Percentiles rank a stretch among this genome's conserved stretches.
Evolutionary conservation across 2,329 filamentous ascomycete species (phyloP).

Genomic region (Cladophialophora chaetospira): DNA sequence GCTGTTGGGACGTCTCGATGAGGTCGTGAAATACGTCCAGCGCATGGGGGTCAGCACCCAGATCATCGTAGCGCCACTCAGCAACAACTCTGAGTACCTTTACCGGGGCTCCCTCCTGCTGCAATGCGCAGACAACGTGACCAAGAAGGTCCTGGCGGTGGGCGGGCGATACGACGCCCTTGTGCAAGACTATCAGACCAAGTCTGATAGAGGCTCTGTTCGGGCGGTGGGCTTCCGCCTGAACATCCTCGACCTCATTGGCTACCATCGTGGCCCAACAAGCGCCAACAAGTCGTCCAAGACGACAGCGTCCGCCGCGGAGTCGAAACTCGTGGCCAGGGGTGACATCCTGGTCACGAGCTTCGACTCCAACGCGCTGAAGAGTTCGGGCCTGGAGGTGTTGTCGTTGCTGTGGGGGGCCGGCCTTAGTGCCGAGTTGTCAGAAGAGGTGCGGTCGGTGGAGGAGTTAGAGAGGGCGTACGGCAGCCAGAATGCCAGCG

Average conservation of each 20-base stretch:
- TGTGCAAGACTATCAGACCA: constrained; percentile 79
- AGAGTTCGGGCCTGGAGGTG: constrained; percentile 74
- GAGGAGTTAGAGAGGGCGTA: constrained; percentile 70
- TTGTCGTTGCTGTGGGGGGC: constrained; percentile 78
- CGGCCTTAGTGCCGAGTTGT: constrained; percentile 85
- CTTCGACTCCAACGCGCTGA: constrained; percentile 75
- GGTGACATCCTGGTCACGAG: constrained; percentile 90
- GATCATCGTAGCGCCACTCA: constrained; percentile 80
- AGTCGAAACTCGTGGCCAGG: constrained; percentile 32
- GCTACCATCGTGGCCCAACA: constrained; percentile 25
- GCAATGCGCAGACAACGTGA: constrained; percentile 82
- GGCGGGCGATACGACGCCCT: constrained; percentile 91
- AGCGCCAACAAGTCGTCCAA: constrained; percentile 8
- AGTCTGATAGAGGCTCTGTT: constrained; percentile 63
- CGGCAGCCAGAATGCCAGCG: constrained; percentile 75
- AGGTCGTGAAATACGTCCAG: constrained; percentile 75
- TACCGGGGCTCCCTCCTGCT: constrained; percentile 85
- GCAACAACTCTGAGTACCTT: constrained; percentile 88
- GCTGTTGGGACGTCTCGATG: constrained; percentile 74
- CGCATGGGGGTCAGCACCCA: constrained; percentile 74
- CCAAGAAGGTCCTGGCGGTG: constrained; percentile 77
- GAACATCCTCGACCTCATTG: constrained; percentile 30
- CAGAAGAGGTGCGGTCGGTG: constrained; percentile 73
- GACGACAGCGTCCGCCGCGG: background rate
- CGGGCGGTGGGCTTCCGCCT: constrained; percentile 84